Evolutionary conservation across 2,329 filamentous ascomycete genomes (phyloP).

Genomic region (Cordyceps javanica): DNA sequence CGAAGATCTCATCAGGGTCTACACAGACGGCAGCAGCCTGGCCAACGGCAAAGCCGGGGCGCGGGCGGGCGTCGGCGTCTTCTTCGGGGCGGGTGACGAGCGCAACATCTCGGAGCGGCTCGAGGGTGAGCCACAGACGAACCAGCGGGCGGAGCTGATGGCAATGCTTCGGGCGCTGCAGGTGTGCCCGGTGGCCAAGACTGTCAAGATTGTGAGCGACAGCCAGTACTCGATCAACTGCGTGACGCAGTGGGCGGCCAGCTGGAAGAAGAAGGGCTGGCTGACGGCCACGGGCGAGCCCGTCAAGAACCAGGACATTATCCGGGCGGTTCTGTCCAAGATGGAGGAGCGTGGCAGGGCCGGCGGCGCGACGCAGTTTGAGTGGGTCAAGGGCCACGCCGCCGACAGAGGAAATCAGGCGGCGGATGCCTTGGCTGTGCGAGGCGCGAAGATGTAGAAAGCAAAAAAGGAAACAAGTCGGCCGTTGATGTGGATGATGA

Average conservation of each 20-base stretch:
- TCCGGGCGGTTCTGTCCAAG: conserved; percentile 63
- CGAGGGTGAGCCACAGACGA: conserved; percentile 71
- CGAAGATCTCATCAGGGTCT: conserved; percentile 39
- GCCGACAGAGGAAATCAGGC: conserved; percentile 67
- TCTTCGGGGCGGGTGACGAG: conserved; percentile 50
- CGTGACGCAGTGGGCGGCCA: conserved; percentile 72
- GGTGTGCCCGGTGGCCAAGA: conserved; percentile 59
- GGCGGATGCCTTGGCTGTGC: conserved; percentile 71
- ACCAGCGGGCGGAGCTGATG: conserved; percentile 91
- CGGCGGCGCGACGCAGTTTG: conserved; percentile 61
- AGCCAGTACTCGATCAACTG: conserved; percentile 89
- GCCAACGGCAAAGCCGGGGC: conserved; percentile 52
- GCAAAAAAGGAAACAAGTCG: neutral
- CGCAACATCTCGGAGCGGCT: conserved; percentile 71
- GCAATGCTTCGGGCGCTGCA: conserved; percentile 81
- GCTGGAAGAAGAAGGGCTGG: conserved; percentile 75
- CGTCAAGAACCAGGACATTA: conserved; percentile 83
- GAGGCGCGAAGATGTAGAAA: conserved; percentile 27
- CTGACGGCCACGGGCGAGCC: conserved; percentile 60
- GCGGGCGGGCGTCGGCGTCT: conserved; percentile 57
- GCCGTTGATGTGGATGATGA: neutral
- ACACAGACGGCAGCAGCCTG: conserved; percentile 57
- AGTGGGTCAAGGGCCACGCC: conserved; percentile 87
- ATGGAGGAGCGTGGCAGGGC: conserved; percentile 62
- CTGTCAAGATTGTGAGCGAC: conserved; percentile 78